Evolutionary conservation across 768 basidiomycete genomes (phyloP), one percentile per base, ranked within the genome.

Genomic region (Trametes cubensis): DNA sequence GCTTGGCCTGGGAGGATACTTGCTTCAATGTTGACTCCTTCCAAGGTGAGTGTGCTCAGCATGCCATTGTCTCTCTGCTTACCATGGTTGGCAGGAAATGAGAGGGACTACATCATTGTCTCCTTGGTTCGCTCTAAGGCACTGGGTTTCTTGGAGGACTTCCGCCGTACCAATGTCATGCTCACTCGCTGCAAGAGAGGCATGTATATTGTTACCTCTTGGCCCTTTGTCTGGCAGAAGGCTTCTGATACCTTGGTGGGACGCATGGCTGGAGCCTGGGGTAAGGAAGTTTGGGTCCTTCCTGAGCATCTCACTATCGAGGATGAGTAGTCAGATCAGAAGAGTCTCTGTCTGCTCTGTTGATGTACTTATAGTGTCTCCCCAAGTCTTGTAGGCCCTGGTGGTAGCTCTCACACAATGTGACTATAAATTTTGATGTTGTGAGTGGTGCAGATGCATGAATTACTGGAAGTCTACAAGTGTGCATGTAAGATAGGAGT

Each of bases 101-200:
- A 94, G 69, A 88, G 88, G 55, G 86, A 93, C 57, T 83, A 83
- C 30, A 87, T 92, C 48, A 80, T 92, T 61, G 80, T 92, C 49
- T 92, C 90, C 7, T 64, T 89, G 17, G 89, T 90, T 6, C 80
- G 90, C 25, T 81, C 89, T 0, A 74, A 73, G 38, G 80, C 78
- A 4, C 75, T 88, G 49, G 92, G 92, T 5, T 94, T 94, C 65
- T 77, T 94, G 38, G 69, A 73, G 15, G 86, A 86, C 67, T 65
- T 80, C 11, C 81, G 87, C 28, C 81, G 92, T 18, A 87, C 89
- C 55, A 94, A 94, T 85, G 92, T 94, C 60, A 92, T 94, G 90
- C 85, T 94, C 8, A 88, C 86, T 49, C 83, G 92, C 40, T 92
- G 88, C 79, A 88, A 88, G 71, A 79, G 75, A 52, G 87, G 85